phyloP scores from a whole-genome alignment of 768 basidiomycete genomes.

The Rhizopogon rudus region DNA sequence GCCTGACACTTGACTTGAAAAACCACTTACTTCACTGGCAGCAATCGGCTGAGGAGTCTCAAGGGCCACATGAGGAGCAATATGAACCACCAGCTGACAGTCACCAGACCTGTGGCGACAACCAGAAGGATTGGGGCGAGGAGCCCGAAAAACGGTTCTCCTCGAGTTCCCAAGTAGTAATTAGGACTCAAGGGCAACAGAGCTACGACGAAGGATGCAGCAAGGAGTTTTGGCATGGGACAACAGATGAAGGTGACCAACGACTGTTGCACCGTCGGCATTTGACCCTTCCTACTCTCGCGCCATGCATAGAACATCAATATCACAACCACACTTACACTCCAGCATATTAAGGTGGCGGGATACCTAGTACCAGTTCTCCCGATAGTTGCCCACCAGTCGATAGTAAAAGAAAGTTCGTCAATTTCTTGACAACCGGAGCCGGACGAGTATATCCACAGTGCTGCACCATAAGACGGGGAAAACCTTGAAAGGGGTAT shows the following conservation, averaged over 20 bases:
- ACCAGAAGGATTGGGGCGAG: slow-evolving; percentile 44
- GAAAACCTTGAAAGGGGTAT: slow-evolving; percentile 24
- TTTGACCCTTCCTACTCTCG: slow-evolving; percentile 20
- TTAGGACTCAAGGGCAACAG: slow-evolving; percentile 51
- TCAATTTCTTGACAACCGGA: slow-evolving; percentile 37
- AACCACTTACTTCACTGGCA: slow-evolving; percentile 12
- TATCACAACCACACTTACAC: slow-evolving; percentile 61
- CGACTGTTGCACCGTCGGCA: slow-evolving; percentile 45
- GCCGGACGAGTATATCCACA: slow-evolving; percentile 58
- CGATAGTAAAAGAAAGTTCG: slow-evolving; percentile 50
- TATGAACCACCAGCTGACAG: slow-evolving; percentile 53
- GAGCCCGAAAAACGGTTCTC: slow-evolving; percentile 36
- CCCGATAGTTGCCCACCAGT: slow-evolving; percentile 69
- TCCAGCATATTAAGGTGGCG: slow-evolving; percentile 68
- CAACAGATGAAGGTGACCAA: slow-evolving; percentile 37
- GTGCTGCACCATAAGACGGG: slow-evolving; percentile 36
- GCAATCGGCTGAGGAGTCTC: slow-evolving; percentile 12
- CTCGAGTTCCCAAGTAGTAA: slow-evolving; percentile 58
- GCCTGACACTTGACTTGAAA: background rate
- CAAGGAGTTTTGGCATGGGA: slow-evolving; percentile 39
- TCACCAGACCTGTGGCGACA: slow-evolving; percentile 61
- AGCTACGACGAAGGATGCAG: slow-evolving; percentile 39
- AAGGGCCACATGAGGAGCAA: slow-evolving; percentile 41
- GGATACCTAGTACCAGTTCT: slow-evolving; percentile 72
- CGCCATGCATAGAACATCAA: slow-evolving; percentile 52